Evolutionary conservation across 2,329 filamentous ascomycete species (phyloP), one percentile per base, ranked within the genome.

Genomic region (Xylariaceae sp.): DNA sequence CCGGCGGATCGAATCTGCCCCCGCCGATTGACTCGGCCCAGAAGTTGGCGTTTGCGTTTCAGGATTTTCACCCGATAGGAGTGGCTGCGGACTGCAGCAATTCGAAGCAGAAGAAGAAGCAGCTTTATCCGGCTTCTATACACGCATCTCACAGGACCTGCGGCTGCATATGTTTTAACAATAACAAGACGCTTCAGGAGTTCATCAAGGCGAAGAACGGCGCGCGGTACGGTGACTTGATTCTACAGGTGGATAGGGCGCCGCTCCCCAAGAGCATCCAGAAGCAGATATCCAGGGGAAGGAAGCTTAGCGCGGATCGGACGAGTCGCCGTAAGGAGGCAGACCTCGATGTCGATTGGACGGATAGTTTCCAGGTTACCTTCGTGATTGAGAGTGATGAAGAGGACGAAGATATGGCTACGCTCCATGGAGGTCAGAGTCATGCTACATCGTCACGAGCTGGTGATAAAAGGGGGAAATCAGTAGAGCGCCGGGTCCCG

Each of bases 1-100:
- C 18, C 23, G 13, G 51, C 10, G 49, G 55, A 8, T 7, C n/a
- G 4, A 15, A n/a, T 39, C 18, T 52, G 1, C 55, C 49, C 5
- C 17, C 17, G n/a, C 2, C 8, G 4, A 53, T 52, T 10, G 35
- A 57, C 55, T 57, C 49, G 37, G 55, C 55, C 3, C 37, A 57
- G 49, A 45, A 53, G 42, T 15, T 57, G 18, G 54, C 54, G 4
- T 13, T 56, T 17, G 42, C 44, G 9, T 15, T 50, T 17, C 54
- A 37, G 15, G 4, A 23, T 4, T 56, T 47, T 45, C 30, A 48
- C 8, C 54, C 54, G n/a, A 17, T 56, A 9, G 54, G 23, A 44
- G 54, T 56, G 39, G 54, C 54, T 5, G 45, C 23, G 13, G 54
- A 56, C 54, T n/a, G 17, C 7, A 55, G 44, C 10, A 55, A 55